Conservation (phyloP, 208 protist species). For the Leishmania braziliensis region DNA sequence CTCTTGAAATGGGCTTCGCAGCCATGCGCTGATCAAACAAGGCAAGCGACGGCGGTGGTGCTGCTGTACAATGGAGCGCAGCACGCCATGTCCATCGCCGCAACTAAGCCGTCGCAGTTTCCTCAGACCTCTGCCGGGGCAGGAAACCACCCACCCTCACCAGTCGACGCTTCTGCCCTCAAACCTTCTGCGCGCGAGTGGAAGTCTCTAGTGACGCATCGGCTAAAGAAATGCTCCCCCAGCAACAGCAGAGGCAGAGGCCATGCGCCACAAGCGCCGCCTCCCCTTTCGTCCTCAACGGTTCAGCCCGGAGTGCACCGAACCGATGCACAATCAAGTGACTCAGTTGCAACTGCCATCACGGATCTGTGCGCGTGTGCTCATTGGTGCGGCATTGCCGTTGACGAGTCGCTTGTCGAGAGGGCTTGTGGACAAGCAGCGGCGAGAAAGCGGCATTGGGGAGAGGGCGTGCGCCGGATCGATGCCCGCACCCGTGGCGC, state of each 20-base stretch:
- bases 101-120: background rate
- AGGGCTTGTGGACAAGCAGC: background rate
- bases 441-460: background rate
- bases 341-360: background rate
- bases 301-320: background rate
- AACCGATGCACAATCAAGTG: background rate
- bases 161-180: background rate
- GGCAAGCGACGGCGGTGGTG: background rate
- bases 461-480: background rate
- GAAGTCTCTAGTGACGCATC: background rate
- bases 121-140: background rate
- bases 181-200: background rate
- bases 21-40: background rate
- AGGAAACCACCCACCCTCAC: background rate
- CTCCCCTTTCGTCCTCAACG: background rate
- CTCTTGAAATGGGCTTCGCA: background rate
- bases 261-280: background rate
- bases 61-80: background rate
- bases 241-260: background rate
- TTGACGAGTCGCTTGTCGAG: background rate
- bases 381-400: background rate
- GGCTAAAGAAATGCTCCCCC: too few species aligned
- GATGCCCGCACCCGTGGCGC: background rate
- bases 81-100: background rate
- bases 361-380: background rate